Base-by-base conservation (phyloP, 352 stramenopile species). In the Achlya hypogyna region DNA sequence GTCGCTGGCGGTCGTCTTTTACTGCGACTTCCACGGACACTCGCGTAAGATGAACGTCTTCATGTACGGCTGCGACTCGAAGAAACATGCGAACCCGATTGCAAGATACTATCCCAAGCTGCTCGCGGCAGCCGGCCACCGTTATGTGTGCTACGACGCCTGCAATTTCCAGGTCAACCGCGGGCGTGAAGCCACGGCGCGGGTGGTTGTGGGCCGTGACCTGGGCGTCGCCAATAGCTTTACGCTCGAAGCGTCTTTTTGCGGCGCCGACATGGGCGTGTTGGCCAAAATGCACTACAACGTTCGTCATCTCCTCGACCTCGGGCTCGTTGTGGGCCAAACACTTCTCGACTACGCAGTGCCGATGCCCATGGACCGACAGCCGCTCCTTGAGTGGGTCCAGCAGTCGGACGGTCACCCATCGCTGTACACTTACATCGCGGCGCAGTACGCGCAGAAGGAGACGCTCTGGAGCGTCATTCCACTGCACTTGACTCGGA, bases 1-100 rank as follows among this genome's bases (percentile, higher is more conserved):
- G 16, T 73, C 70, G 10, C 77, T 85, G 8, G 81, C 86, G 0
- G 73, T 97, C 16, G 77, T 78, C 4, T 86, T 97, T 62, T 97
- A 86, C 54, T 89, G 91, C 32, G 91, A 97, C 72, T 81, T 97
- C 47, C 91, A 97, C 52, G 91, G 89, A n/a, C 91, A 97, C 53
- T 95, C 81, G 0, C 75, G 91, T 18, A 97, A 98, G 72, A 93
- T 93, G 62, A 98, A 98, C 45, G 83, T 97, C 22, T 98, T 98
- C 69, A 83, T 97, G 79, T 98, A 98, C 66, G 93, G 93, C 14
- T 96, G 88, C 31, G 91, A 98, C 47, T 93, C 93, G 10, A 96
- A 95, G 64, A 87, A 89, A 56, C 74, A 78, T 23, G 78, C 86
- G 25, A 93, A 93, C 38, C 86, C 87, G 20, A 74, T 69, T 5